Evolutionary conservation across 306 rosid genomes (phyloP).

Genomic region (Pterocarpus santalinus): DNA sequence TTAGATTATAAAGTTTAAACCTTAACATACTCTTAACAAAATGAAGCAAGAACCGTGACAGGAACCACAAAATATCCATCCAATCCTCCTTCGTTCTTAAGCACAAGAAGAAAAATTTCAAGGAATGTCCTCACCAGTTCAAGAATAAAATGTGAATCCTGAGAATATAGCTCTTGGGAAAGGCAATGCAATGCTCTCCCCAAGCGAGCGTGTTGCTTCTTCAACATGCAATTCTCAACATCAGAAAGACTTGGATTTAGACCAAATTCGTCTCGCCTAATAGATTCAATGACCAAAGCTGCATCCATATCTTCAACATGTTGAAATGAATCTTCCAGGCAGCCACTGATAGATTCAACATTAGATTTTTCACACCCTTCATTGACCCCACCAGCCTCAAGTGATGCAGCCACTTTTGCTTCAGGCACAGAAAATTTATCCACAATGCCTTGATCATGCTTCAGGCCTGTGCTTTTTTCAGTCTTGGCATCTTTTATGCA

Average conservation of each 20-base stretch:
- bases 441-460: slow-evolving; percentile 46
- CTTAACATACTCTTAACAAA: slow-evolving; percentile 28
- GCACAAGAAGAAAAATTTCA: slow-evolving; percentile 36
- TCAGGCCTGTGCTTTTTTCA: slow-evolving; percentile 42
- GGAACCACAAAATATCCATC: slow-evolving; percentile 12
- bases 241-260: slow-evolving; percentile 76
- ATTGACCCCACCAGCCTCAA: slow-evolving; percentile 28
- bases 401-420: slow-evolving; percentile 45
- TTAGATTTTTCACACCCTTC: slow-evolving; percentile 50
- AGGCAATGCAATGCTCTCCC: slow-evolving; percentile 99
- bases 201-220: slow-evolving; percentile 96
- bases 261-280: slow-evolving; percentile 94
- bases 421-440: slow-evolving; percentile 53
- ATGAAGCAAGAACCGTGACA: slow-evolving; percentile 23
- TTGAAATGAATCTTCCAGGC: slow-evolving; percentile 42
- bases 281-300: slow-evolving; percentile 72
- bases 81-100: slow-evolving; percentile 17
- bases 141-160: slow-evolving; percentile 97
- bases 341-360: slow-evolving; percentile 45
- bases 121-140: slow-evolving; percentile 75
- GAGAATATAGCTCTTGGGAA: slow-evolving; percentile 96
- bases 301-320: slow-evolving; percentile 65
- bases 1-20: slow-evolving; percentile 10
- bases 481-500: slow-evolving; percentile 49
- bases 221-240: slow-evolving; percentile 72